Base-by-base conservation (phyloP, 208 protist genomes). In the Herpetomonas samuelpessoai region DNA sequence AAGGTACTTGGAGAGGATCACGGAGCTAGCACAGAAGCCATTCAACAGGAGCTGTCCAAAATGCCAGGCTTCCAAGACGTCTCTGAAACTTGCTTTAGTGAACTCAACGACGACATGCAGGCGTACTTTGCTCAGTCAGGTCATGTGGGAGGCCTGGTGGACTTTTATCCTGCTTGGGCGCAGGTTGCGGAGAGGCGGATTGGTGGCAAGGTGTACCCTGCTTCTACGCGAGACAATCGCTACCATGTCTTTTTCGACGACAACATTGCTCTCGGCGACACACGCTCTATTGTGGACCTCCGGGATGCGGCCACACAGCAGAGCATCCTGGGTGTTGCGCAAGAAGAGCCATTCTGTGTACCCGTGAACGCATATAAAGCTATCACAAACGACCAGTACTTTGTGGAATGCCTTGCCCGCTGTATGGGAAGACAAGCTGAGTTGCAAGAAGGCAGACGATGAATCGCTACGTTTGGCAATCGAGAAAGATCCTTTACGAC, bases 241-340 rank as follows among this genome's bases (percentile, higher is more conserved):
- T 91, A 84, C 69, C 74, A 83, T 50, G 70, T 91, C 0, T 96
- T 96, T 49, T 96, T 93, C 57, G 90, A 96, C 54, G 90, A 96
- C 62, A 96, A 96, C 60, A 94, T 96, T 52, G 82, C 77, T 58
- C 68, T 93, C 30, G 86, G 86, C 1, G 76, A 92, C n/a, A 74
- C 80, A 48, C 75, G 70, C 22, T 96, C 90, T 22, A 96, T 96
- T 57, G 86, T 96, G 1, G 90, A 96, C 56, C 12, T 96, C 2
- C 81, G 87, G 14, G 82, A 93, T 48, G 68, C 67, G 21, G 18
- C 50, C 18, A 76, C 68, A 2, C 70, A 69, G 12, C 45, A 59
- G 54, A 80, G 76, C 28, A 76, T 92, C 26, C 51, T 77, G 1
- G 83, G 75, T 57, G 63, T 31, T 1, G 57, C 41, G 10, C 45